phyloP scores from a whole-genome alignment of 768 basidiomycete species.

The Tricholoma furcatifolium region DNA sequence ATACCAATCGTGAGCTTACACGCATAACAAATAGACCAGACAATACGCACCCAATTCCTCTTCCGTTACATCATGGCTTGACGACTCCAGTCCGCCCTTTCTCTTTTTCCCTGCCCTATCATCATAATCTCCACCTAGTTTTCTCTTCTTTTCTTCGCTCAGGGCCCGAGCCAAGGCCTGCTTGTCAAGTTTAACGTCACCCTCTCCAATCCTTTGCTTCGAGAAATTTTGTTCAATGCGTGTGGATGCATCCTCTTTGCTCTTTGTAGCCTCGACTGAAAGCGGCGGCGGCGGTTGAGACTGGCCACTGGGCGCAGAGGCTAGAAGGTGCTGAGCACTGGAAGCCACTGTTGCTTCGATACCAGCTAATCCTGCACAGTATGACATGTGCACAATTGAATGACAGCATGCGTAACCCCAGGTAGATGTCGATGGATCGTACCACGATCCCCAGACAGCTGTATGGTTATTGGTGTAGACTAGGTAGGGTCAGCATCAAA shows the following conservation, averaged over 20 bases:
- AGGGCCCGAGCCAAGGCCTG: constrained; percentile 68
- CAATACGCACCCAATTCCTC: constrained; percentile 67
- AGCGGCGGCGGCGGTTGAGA: constrained; percentile 17
- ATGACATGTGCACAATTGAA: constrained; percentile 80
- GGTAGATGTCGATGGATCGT: constrained; percentile 57
- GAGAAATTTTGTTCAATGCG: constrained; percentile 70
- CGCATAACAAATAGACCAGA: constrained; percentile 18
- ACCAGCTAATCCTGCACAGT: constrained; percentile 87
- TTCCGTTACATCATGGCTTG: constrained; percentile 83
- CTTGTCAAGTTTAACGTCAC: constrained; percentile 74
- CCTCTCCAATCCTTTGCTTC: constrained; percentile 80
- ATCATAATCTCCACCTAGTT: constrained; percentile 56
- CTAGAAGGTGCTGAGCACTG: constrained; percentile 65
- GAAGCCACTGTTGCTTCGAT: constrained; percentile 79
- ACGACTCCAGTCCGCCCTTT: constrained; percentile 46
- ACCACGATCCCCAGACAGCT: constrained; percentile 98
- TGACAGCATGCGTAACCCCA: constrained; percentile 99
- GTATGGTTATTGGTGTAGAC: constrained; percentile 93
- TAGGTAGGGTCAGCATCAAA: constrained; percentile 27
- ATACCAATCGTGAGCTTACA: constrained; percentile 20
- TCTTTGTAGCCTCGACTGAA: constrained; percentile 21
- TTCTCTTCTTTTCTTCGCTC: constrained; percentile 80
- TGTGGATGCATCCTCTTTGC: constrained; percentile 23
- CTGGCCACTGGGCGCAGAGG: constrained; percentile 32
- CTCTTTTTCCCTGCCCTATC: constrained; percentile 60